Percentiles rank a stretch among this genome's conserved stretches.
phyloP scores from a whole-genome alignment of 805 yeast species.

The Candida sanyiensis region DNA sequence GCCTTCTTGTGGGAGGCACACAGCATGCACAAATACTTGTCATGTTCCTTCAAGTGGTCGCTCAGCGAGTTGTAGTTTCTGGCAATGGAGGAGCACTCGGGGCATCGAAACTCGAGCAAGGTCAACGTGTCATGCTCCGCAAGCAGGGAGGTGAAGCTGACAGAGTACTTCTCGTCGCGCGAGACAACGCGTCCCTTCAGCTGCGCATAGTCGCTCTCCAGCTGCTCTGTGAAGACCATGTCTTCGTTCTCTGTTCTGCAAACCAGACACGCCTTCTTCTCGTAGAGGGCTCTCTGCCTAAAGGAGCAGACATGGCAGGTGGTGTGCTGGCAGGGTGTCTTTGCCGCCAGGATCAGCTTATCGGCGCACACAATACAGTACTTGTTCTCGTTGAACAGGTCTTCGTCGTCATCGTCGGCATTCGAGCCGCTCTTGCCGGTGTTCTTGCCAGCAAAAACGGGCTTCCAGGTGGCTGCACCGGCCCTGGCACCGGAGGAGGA shows the following conservation, averaged over 20 bases:
- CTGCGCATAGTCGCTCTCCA: constrained; percentile 34
- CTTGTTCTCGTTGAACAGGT: constrained; percentile 35
- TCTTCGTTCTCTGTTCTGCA: constrained; percentile 69
- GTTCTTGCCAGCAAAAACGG: constrained; percentile 7
- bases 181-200: constrained; percentile 30
- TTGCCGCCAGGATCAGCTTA: constrained; percentile 52
- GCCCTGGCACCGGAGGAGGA: not conserved
- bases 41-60: constrained; percentile 60
- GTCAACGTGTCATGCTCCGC: constrained; percentile 44
- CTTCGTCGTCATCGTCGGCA: constrained; percentile 20
- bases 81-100: constrained; percentile 23
- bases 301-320: constrained; percentile 81
- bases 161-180: constrained; percentile 41
- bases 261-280: constrained; percentile 68
- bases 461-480: constrained; percentile 6
- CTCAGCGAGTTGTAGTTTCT: constrained; percentile 39
- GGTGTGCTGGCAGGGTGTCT: constrained; percentile 78
- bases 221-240: constrained; percentile 52
- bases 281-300: constrained; percentile 75
- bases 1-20: constrained; percentile 76
- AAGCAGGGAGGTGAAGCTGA: constrained; percentile 52
- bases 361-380: constrained; percentile 85
- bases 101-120: constrained; percentile 52
- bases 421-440: not conserved
- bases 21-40: constrained; percentile 59